Evolutionary conservation across 2,329 filamentous ascomycete species (phyloP).

Genomic region (Dactylellina cionopaga): DNA sequence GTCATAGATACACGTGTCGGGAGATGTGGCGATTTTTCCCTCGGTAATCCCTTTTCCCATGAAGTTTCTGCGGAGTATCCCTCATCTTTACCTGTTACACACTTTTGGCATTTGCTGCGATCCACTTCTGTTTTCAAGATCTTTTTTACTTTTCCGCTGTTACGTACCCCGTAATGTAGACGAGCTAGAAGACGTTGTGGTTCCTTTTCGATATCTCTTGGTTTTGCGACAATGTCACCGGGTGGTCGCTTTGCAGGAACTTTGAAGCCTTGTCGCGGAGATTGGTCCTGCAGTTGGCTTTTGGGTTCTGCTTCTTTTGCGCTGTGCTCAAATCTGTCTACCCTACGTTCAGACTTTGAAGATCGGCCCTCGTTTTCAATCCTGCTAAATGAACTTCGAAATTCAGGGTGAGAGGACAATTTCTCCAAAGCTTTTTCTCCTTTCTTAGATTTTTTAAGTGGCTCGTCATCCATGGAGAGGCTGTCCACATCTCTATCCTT

Average conservation of each 20-base stretch:
- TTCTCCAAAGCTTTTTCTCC: constrained; percentile 14
- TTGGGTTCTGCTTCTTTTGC: constrained; percentile 18
- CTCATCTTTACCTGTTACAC: constrained; percentile 12
- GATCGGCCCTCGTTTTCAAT: constrained; percentile 15
- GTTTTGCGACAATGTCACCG: constrained; percentile 18
- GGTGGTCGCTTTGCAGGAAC: constrained; percentile 42
- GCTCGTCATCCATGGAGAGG: constrained; percentile 34
- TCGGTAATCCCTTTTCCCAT: constrained; percentile 7
- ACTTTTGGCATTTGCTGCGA: constrained; percentile 26
- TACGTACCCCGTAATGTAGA: constrained; percentile 30
- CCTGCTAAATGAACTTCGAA: neutral
- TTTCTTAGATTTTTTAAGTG: constrained; percentile 10
- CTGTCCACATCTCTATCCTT: constrained; percentile 26
- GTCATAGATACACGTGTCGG: constrained; percentile 38
- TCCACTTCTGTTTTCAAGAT: constrained; percentile 44
- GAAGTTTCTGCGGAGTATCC: constrained; percentile 2
- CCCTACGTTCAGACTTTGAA: constrained; percentile 21
- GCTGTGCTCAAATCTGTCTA: constrained; percentile 11
- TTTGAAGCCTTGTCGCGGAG: constrained; percentile 39
- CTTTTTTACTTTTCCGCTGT: constrained; percentile 25
- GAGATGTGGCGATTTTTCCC: constrained; percentile 36
- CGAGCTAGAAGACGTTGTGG: constrained; percentile 14
- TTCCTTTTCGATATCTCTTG: constrained; percentile 16
- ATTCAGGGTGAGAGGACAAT: neutral
- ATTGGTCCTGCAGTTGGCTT: constrained; percentile 19